Base-by-base conservation (phyloP, 768 basidiomycete species). In the Amyloporia xantha region DNA sequence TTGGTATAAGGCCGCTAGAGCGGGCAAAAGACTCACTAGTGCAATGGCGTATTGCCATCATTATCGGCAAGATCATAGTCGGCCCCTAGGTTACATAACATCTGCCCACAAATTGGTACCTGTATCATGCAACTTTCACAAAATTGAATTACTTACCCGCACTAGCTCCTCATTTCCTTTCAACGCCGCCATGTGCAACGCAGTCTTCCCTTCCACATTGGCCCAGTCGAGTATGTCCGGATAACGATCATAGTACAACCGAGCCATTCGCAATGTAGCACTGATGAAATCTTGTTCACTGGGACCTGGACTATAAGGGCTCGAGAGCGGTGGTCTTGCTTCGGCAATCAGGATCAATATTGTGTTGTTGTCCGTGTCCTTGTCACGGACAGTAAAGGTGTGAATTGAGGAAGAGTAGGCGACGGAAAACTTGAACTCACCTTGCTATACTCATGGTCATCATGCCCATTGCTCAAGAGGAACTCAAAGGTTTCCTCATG, bases 401-500 rank as follows among this genome's bases (percentile, higher is more conserved):
- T n/a, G 17, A 27, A 12, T 15, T 24, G 9, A 35, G 10, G 9
- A 35, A n/a, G 9, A n/a, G 33, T 9, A 47, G 3, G 30, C n/a
- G 33, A n/a, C 33, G 9, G 33, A 35, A 35, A 35, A 23, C n/a
- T 40, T 43, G 25, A 12, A 72, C 84, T 59, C 62, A 93, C 94
- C 75, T 81, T 81, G 68, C 86, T 93, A 52, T 92, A 71, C 66
- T 97, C 94, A 49, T 88, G 84, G 61, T 97, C 93, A 63, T 97
- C 94, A 63, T 96, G 94, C 26, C 91, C 91, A 19, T 77, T 81
- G 54, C 74, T 78, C 45, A 95, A 71, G 47, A 97, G 72, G 67
- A 85, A 96, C 60, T 96, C 92, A 56, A 95, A 97, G 1, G 90
- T 92, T 62, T 95, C 93, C 61, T 94, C 85, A 52, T 90, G 82